phyloP scores from a whole-genome alignment of 441 rosid genomes.

The Populus trichocarpa region DNA sequence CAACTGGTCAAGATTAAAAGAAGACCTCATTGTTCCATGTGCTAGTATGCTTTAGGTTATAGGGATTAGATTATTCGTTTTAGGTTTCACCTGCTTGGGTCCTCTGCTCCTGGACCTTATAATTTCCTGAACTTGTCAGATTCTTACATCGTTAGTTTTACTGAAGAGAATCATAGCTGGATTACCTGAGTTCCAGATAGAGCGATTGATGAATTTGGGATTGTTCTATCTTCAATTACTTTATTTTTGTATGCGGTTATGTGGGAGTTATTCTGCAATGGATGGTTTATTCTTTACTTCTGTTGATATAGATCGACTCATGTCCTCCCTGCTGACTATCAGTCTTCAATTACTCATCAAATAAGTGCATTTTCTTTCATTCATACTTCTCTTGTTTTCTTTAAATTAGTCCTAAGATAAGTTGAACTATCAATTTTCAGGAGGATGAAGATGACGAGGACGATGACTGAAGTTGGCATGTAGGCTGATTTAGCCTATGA shows the following conservation, averaged over 20 bases:
- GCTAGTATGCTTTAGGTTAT: neutral
- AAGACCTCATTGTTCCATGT: neutral
- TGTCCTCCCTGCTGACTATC: neutral
- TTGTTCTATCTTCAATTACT: neutral
- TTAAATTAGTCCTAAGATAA: neutral
- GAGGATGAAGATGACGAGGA: slow-evolving; percentile 19
- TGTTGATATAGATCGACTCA: neutral
- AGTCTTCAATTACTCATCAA: neutral
- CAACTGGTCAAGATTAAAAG: neutral
- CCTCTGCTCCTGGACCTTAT: too few species aligned
- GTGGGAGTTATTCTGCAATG: too few species aligned
- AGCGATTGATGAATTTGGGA: neutral
- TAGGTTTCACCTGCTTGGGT: neutral
- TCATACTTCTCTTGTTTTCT: neutral
- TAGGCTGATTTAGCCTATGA: neutral
- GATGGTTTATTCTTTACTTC: neutral
- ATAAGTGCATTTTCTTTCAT: neutral
- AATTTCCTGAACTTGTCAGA: neutral
- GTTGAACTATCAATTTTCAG: neutral
- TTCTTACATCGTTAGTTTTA: neutral
- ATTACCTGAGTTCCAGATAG: neutral
- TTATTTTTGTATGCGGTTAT: too few species aligned
- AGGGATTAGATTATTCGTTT: neutral
- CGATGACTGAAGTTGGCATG: slow-evolving; percentile 13
- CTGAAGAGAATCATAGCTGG: neutral